These are phyloP conservation scores for Tulasnella sp. DNA, from an alignment of 768 basidiomycete genomes.

Conservation along the genomic window DNA sequence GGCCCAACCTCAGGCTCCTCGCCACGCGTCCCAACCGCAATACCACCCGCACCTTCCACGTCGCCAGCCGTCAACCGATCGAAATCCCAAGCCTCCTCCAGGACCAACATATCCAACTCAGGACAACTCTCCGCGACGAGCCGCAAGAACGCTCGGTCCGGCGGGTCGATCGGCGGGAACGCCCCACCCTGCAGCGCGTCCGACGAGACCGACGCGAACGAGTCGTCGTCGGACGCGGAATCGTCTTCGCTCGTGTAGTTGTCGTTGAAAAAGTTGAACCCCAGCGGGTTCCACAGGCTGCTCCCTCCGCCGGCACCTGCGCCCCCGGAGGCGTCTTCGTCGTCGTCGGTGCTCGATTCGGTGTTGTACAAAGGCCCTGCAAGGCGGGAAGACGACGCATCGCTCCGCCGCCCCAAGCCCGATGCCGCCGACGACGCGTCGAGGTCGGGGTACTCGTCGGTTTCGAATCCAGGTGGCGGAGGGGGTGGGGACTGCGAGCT, in stretches of 20 bases:
- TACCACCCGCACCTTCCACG: too few species aligned
- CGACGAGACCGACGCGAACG: not conserved
- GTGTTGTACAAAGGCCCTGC: not conserved
- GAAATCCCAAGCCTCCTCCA: constrained; percentile 7
- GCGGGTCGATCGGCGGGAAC: not conserved
- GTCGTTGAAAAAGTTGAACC: constrained; percentile 3
- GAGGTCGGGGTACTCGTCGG: not conserved
- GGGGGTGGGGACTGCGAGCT: not conserved
- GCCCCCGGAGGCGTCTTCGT: not conserved
- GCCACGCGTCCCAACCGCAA: not conserved
- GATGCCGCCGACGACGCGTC: not conserved
- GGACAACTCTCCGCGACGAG: constrained; percentile 4
- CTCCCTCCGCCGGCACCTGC: not conserved
- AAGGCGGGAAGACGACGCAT: not conserved
- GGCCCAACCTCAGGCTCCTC: not conserved
- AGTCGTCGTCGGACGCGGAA: not conserved
- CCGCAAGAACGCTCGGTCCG: not conserved
- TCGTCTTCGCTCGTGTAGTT: not conserved
- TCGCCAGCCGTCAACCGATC: not conserved
- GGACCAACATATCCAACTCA: not conserved
- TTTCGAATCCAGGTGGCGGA: not conserved
- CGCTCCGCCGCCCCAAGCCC: not conserved
- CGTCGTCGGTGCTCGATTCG: not conserved
- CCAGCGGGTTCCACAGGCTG: not conserved
- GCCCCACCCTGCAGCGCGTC: not conserved